Base-by-base conservation (phyloP, 345 rosid genomes). In the Eucalyptus tenuipes region DNA sequence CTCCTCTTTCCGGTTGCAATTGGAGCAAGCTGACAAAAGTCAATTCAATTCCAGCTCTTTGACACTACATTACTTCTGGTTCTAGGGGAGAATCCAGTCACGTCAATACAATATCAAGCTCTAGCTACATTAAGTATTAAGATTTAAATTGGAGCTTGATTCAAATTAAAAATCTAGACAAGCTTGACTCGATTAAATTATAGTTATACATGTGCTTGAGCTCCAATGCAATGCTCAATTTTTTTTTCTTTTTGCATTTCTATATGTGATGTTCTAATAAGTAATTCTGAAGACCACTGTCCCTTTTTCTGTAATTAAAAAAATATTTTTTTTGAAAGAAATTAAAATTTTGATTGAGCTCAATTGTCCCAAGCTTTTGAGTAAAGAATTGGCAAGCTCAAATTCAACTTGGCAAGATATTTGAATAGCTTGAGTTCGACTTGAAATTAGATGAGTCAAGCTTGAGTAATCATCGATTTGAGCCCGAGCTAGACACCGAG, bases 261-360 rank as follows among this genome's bases (percentile, higher is more conserved):
- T 22, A 22, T 24, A 55, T 55, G 9, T n/a, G n/a, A n/a, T n/a
- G n/a, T n/a, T 55, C 27, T 5, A 55, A 55, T 9, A 55, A 22
- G 29, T 55, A 55, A 55, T 4, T 24, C 2, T 55, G 13, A 4
- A 55, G 29, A 55, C 12, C 29, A 22, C 27, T 24, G 2, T 55
- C 27, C 61, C 27, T 55, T 8, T 49, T 55, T 55, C 6, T 4
- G 13, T 10, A 55, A 55, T 24, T 4, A 55, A 55, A 55, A 22
- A 22, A 3, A 7, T 5, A 9, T n/a, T n/a, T n/a, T n/a, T n/a
- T 55, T 0, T 0, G 22, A 55, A 55, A 5, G 4, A 20, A 55
- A 4, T 22, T 9, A 22, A n/a, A 55, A 55, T 4, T 24, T 55
- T 22, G 61, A 55, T 9, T 55, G 13, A 22, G 13, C 61, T 55